Conservation (phyloP, 805 yeast species). For the Monosporozyma aerobia region DNA sequence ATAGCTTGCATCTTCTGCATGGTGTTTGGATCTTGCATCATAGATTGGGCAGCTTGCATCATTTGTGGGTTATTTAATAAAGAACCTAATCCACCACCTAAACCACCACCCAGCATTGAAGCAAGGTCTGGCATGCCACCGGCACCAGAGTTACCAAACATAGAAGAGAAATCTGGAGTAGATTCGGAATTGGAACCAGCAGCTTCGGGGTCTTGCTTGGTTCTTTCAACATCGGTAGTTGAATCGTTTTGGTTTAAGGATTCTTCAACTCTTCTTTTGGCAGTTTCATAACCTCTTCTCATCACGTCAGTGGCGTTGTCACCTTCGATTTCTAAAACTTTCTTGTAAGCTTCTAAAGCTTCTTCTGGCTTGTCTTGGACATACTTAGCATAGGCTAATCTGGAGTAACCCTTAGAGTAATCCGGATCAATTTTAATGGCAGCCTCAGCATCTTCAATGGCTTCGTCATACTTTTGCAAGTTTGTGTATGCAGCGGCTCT, state of each 20-base stretch:
- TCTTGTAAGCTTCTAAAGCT: conserved; percentile 81
- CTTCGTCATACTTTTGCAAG: conserved; percentile 58
- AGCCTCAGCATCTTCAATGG: conserved; percentile 72
- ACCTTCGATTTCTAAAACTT: conserved; percentile 83
- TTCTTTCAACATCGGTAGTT: neutral
- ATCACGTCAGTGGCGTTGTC: conserved; percentile 76
- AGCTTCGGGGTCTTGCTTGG: conserved; percentile 11
- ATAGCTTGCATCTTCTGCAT: conserved; percentile 55
- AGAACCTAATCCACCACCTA: conserved; percentile 45
- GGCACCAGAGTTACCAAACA: conserved; percentile 23
- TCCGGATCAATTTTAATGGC: conserved; percentile 72
- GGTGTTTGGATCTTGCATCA: conserved; percentile 81
- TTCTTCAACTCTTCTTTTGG: conserved; percentile 77
- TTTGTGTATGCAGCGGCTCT: conserved; percentile 96
- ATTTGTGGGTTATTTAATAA: conserved; percentile 86
- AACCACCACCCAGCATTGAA: conserved; percentile 58
- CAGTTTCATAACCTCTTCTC: conserved; percentile 90
- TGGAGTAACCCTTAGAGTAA: conserved; percentile 88
- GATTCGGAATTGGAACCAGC: conserved; percentile 17
- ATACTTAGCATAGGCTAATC: conserved; percentile 88
- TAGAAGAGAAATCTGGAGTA: conserved; percentile 12
- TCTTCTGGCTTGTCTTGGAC: conserved; percentile 92
- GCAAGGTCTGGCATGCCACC: conserved; percentile 70
- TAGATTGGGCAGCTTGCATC: conserved; percentile 77
- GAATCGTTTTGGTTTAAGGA: conserved; percentile 37